Percentiles rank a stretch among this genome's conserved stretches.
These are phyloP conservation scores for Peribolospora baueri DNA, from an alignment of 768 basidiomycete genomes.

Conservation along the genomic window DNA sequence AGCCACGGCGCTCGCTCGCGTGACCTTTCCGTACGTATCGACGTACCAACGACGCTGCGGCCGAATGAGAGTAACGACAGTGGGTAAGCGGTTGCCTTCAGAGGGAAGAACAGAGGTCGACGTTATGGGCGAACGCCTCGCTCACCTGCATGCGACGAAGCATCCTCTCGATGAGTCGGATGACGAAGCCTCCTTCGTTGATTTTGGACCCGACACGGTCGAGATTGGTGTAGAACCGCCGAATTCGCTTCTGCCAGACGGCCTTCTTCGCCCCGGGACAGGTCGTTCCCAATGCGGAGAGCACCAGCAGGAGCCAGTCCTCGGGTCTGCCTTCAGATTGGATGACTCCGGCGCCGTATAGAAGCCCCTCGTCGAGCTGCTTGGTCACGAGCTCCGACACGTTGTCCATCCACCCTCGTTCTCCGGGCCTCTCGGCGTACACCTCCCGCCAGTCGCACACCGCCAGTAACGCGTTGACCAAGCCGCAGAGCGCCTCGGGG, in stretches of 20 bases:
- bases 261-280: constrained; percentile 14
- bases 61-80: too few relatives aligned
- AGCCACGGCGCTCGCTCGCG: neutral
- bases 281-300: constrained; percentile 15
- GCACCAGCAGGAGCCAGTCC: constrained; percentile 23
- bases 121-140: too few relatives aligned
- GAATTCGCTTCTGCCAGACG: constrained; percentile 19
- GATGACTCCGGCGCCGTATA: constrained; percentile 19
- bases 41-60: constrained; percentile 24
- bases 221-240: constrained; percentile 16
- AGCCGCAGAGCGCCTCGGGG: constrained; percentile 28
- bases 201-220: constrained; percentile 10
- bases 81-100: too few relatives aligned
- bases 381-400: constrained; percentile 8
- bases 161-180: constrained; percentile 27
- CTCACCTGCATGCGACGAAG: constrained; percentile 19
- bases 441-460: constrained; percentile 27
- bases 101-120: too few relatives aligned
- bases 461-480: constrained; percentile 26
- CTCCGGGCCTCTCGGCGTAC: neutral
- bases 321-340: constrained; percentile 14
- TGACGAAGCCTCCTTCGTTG: constrained; percentile 26
- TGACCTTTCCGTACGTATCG: constrained; percentile 17
- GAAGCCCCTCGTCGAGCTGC: constrained; percentile 8
- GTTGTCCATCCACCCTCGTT: constrained; percentile 8